Evolutionary conservation across 441 rosid species (phyloP), one percentile per base, ranked within the genome.

Genomic region (Cnidoscolus chayamansa): DNA sequence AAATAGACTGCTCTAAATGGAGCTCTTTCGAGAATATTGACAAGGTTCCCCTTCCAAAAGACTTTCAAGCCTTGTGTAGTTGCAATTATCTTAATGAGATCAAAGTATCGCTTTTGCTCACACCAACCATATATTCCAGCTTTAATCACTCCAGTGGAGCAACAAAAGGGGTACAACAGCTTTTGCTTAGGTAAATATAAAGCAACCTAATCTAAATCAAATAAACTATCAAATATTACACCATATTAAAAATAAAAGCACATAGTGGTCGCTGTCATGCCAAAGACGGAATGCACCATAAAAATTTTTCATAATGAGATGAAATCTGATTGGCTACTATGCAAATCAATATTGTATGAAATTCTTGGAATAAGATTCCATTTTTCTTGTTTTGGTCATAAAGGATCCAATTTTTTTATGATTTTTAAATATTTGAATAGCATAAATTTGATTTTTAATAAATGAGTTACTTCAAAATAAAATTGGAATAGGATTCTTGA

Each of bases 131-230:
- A 65, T 92, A 92, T 71, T 92, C 97, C 65, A 90, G 91, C 86
- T 92, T 92, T 61, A 92, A 74, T 82, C 96, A 87, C 86, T 90
- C 97, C 72, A 92, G 86, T 1, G 96, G 97, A 10, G 97, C 97
- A 72, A 92, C 91, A 62, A 83, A 81, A 51, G 97, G 72, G 47
- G 3, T 68, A 40, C 32, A 68, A 54, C 51, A 68, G 13, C 4
- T 68, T 37, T 56, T 51, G 9, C 31, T 54, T 55, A 68, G 50
- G 19, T 17, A 55, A 49, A 35, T 8, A 13, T 0, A 11, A 31
- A 53, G 16, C 57, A 67, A 59, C 12, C 20, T 68, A 37, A 51
- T 17, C 35, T 35, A 68, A n/a, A 40, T 55, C 51, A 17, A n/a
- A 25, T 17, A 54, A n/a, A 35, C 72, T 17, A 51, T 31, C 69